phyloP scores from a whole-genome alignment of 371 early-diverging fungal genomes.

The Syncephalastrum monosporum region DNA sequence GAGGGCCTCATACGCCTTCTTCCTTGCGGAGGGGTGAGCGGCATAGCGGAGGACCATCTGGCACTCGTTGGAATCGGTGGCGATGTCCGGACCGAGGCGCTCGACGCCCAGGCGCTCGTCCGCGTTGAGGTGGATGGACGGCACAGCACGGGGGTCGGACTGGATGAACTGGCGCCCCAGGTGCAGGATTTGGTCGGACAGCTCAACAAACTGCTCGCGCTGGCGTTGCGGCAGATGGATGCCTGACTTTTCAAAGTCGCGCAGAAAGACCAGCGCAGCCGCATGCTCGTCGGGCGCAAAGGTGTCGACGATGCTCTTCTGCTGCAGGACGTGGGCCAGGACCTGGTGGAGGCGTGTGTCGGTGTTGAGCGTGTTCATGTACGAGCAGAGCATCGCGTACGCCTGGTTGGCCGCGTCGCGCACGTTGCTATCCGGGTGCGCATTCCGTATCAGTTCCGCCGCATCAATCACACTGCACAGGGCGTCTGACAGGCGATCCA shows the following conservation, averaged over 20 bases:
- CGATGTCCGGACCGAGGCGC: constrained; percentile 30
- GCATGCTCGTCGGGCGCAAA: constrained; percentile 72
- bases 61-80: constrained; percentile 55
- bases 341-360: constrained; percentile 82
- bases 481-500: constrained; percentile 89
- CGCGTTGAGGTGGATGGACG: constrained; percentile 10
- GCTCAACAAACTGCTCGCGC: constrained; percentile 72
- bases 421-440: constrained; percentile 77
- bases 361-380: constrained; percentile 93
- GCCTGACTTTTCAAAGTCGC: constrained; percentile 94
- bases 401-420: constrained; percentile 79
- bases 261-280: constrained; percentile 80
- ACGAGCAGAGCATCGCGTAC: constrained; percentile 73
- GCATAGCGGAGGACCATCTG: constrained; percentile 65
- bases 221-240: constrained; percentile 76
- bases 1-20: constrained; percentile 70
- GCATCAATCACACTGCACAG: constrained; percentile 91
- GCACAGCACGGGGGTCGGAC: constrained; percentile 42
- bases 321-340: constrained; percentile 62
- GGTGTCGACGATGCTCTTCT: constrained; percentile 47
- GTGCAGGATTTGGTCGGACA: constrained; percentile 81
- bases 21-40: constrained; percentile 63
- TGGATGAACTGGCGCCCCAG: constrained; percentile 76
- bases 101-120: too few relatives aligned
- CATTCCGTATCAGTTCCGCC: constrained; percentile 90